phyloP scores from a whole-genome alignment of 2,329 filamentous ascomycete genomes.

The Xylaria sp. region DNA sequence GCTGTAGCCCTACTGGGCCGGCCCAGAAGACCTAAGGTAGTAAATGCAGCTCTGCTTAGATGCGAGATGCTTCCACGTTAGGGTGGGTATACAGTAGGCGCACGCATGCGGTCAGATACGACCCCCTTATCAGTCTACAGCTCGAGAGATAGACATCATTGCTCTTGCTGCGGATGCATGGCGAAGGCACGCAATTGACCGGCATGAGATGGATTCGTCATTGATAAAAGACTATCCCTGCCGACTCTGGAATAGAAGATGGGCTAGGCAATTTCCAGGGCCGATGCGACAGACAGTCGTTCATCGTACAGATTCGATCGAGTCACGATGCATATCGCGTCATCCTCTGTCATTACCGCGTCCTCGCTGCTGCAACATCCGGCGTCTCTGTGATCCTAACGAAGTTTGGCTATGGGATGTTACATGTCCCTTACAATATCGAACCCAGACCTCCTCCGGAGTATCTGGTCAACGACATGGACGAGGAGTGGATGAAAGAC shows the following conservation, averaged over 20 bases:
- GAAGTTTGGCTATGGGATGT: not conserved
- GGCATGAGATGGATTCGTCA: not conserved
- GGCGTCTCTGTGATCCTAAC: constrained; percentile 21
- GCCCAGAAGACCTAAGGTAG: constrained; percentile 2
- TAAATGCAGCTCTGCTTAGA: constrained; percentile 3
- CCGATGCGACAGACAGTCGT: not conserved
- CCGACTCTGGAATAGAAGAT: not conserved
- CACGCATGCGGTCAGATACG: constrained; percentile 17
- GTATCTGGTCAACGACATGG: constrained; percentile 72
- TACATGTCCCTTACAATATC: constrained; percentile 52
- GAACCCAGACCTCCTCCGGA: constrained; percentile 72
- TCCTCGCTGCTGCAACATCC: constrained; percentile 1
- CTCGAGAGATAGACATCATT: not conserved
- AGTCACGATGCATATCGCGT: constrained; percentile 21
- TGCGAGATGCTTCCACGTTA: not conserved
- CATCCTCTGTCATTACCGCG: constrained; percentile 10
- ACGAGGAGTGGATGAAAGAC: constrained; percentile 66
- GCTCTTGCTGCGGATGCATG: not conserved
- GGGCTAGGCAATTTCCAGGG: not conserved
- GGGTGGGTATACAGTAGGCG: constrained; percentile 11
- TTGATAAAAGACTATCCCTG: constrained; percentile 20
- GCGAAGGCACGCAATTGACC: not conserved
- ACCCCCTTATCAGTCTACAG: constrained; percentile 19
- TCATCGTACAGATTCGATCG: not conserved
- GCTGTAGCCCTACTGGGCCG: not conserved